Evolutionary conservation across 2,329 filamentous ascomycete genomes (phyloP).

Genomic region (Nothopassalora personata): DNA sequence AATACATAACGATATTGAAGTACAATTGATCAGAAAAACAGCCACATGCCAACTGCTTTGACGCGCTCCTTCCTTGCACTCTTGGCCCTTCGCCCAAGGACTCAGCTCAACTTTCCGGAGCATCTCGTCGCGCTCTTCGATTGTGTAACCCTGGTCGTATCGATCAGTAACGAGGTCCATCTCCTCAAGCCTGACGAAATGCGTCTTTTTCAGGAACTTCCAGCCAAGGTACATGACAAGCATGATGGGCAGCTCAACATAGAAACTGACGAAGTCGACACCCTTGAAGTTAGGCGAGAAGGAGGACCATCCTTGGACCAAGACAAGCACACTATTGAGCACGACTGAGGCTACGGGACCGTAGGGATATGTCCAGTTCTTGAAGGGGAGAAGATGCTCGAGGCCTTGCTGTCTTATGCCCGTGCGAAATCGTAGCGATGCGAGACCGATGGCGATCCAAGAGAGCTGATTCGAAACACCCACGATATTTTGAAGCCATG

Average conservation of each 20-base stretch:
- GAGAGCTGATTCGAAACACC: constrained; percentile 63
- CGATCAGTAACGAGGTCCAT: constrained; percentile 44
- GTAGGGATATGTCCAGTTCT: constrained; percentile 62
- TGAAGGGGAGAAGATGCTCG: constrained; percentile 58
- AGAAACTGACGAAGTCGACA: constrained; percentile 56
- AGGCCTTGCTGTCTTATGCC: constrained; percentile 55
- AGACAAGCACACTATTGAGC: constrained; percentile 55
- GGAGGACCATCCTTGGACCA: constrained; percentile 59
- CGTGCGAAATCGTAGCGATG: constrained; percentile 60
- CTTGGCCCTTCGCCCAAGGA: constrained; percentile 9
- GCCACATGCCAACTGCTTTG: constrained; percentile 14
- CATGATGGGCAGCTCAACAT: constrained; percentile 60
- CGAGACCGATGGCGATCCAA: constrained; percentile 60
- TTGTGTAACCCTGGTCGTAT: constrained; percentile 14
- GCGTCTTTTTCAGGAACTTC: constrained; percentile 49
- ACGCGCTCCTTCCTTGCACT: constrained; percentile 11
- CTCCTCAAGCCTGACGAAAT: constrained; percentile 40
- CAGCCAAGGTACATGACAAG: constrained; percentile 50
- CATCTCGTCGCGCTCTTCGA: constrained; percentile 15
- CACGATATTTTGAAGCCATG: constrained; percentile 62
- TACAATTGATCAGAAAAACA: constrained; percentile 11
- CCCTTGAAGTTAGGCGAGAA: constrained; percentile 56
- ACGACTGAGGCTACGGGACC: constrained; percentile 54
- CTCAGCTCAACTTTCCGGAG: constrained; percentile 13
- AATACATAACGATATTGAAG: neutral